phyloP scores from a whole-genome alignment of 2,329 filamentous ascomycete genomes.

The Diplocarpon mali region DNA sequence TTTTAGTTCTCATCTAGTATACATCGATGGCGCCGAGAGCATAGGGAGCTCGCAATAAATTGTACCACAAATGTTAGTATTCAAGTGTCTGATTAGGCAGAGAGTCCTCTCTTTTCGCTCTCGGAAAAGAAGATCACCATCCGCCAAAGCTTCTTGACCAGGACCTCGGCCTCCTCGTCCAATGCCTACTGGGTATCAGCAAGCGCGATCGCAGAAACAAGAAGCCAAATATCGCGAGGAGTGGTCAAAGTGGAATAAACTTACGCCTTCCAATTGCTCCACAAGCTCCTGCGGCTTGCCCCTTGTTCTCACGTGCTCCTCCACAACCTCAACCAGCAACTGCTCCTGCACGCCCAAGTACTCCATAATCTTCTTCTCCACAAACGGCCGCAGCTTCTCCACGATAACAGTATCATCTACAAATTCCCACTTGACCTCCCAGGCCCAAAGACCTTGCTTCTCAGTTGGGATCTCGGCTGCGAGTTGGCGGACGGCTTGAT shows the following conservation, averaged over 20 bases:
- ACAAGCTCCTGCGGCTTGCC: conserved; percentile 69
- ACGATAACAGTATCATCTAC: conserved; percentile 71
- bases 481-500: conserved; percentile 68
- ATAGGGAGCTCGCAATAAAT: too few species aligned
- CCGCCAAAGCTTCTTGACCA: conserved; percentile 95
- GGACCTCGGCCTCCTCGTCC: conserved; percentile 85
- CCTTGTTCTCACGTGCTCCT: conserved; percentile 71
- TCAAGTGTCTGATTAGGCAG: conserved; percentile 35
- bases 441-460: conserved; percentile 80
- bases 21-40: too few species aligned
- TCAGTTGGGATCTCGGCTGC: conserved; percentile 85
- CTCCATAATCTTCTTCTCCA: conserved; percentile 97
- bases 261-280: conserved; percentile 72
- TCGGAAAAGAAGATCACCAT: conserved; percentile 98
- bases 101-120: conserved; percentile 80
- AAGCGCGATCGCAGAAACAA: neutral
- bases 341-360: conserved; percentile 94
- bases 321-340: conserved; percentile 84
- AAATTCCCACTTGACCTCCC: conserved; percentile 85
- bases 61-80: too few species aligned
- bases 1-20: too few species aligned
- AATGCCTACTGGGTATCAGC: conserved; percentile 46
- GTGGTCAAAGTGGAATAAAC: conserved; percentile 26
- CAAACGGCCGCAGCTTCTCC: conserved; percentile 84
- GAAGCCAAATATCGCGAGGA: neutral